These are phyloP conservation scores for Fusarium sp. DNA, from an alignment of 2,329 filamentous ascomycete species.

Conservation along the genomic window DNA sequence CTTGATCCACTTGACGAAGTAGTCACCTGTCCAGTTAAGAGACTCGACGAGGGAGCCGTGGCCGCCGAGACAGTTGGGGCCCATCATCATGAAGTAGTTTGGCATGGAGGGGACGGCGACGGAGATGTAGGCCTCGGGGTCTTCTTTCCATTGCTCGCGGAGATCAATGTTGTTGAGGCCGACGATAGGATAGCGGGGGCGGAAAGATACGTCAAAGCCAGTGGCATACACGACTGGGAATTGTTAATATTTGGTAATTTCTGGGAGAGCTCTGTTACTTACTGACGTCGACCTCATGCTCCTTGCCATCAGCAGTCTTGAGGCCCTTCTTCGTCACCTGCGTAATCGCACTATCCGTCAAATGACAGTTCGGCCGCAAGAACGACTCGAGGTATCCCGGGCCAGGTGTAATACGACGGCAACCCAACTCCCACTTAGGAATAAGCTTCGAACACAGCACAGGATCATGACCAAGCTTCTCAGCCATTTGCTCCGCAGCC, in stretches of 20 bases:
- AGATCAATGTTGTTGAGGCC: conserved; percentile 61
- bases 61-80: conserved; percentile 38
- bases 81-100: conserved; percentile 49
- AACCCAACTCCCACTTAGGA: conserved; percentile 40
- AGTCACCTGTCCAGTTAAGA: conserved; percentile 42
- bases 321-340: conserved; percentile 35
- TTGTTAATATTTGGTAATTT: not conserved
- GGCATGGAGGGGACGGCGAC: conserved; percentile 47
- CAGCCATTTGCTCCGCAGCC: conserved; percentile 39
- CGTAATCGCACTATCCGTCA: conserved; percentile 37
- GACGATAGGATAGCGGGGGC: conserved; percentile 62
- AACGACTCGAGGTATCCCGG: conserved; percentile 41
- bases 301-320: conserved; percentile 34
- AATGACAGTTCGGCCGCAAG: conserved; percentile 33
- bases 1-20: conserved; percentile 43
- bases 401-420: conserved; percentile 36
- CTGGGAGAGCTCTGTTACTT: conserved; percentile 1
- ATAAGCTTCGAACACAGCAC: conserved; percentile 37
- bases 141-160: conserved; percentile 62
- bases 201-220: conserved; percentile 65
- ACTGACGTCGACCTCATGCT: conserved; percentile 41
- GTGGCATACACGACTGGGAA: conserved; percentile 64
- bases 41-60: conserved; percentile 41
- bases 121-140: conserved; percentile 47
- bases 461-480: conserved; percentile 39